A percentile compares a stretch with the other conserved stretches of the same genome.
phyloP scores from a whole-genome alignment of 345 rosid genomes.

The Dovyalis caffra region DNA sequence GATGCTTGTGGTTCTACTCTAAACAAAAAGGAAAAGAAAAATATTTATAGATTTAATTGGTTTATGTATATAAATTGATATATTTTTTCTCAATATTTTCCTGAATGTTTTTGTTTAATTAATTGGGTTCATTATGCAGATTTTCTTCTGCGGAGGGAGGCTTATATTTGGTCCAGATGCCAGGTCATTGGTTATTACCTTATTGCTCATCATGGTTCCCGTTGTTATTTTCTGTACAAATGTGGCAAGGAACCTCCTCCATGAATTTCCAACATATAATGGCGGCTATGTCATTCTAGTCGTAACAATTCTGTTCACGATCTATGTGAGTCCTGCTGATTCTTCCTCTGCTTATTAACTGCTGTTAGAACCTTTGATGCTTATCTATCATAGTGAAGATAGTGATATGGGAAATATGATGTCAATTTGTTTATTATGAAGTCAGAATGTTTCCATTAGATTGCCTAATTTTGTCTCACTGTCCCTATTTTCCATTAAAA shows the following conservation, averaged over 20 bases:
- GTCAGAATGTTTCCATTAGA: conserved; percentile 1
- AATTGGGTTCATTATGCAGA: conserved; percentile 31
- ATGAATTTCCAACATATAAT: conserved; percentile 25
- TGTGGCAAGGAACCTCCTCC: conserved; percentile 44
- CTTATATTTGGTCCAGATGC: conserved; percentile 50
- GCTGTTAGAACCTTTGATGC: neutral
- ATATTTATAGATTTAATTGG: neutral
- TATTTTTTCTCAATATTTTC: neutral
- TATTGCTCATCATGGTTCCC: conserved; percentile 48
- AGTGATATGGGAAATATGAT: neutral
- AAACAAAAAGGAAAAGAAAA: neutral
- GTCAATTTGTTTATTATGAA: neutral
- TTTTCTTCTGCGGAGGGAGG: conserved; percentile 22
- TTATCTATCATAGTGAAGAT: neutral
- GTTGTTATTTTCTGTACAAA: conserved; percentile 42
- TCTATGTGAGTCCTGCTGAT: conserved; percentile 43
- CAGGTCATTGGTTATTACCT: conserved; percentile 38
- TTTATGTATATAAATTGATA: neutral
- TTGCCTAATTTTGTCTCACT: neutral
- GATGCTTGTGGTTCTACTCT: neutral
- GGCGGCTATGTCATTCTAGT: conserved; percentile 39
- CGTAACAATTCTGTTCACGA: conserved; percentile 40
- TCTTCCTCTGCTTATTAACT: neutral
- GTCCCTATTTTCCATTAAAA: neutral
- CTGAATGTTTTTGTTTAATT: conserved; percentile 6